Percentiles rank a stretch among this genome's conserved stretches.
phyloP scores from a whole-genome alignment of 768 basidiomycete genomes.

The Amanita rimosa region DNA sequence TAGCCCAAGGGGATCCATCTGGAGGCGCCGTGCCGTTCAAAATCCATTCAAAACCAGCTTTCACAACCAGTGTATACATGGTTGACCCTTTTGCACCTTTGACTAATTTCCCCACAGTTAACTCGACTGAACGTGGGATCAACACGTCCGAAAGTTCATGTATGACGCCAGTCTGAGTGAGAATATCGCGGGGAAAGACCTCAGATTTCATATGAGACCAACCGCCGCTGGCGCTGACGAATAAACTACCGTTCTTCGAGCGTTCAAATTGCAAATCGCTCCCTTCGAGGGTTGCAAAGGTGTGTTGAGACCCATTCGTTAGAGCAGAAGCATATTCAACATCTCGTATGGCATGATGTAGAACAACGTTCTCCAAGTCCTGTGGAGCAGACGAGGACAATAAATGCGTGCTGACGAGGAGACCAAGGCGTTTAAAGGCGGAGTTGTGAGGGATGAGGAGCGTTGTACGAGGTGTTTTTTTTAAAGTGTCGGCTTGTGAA shows the following conservation, averaged over 20 bases:
- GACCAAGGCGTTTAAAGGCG: slow-evolving; percentile 82
- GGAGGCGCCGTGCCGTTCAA: slow-evolving; percentile 78
- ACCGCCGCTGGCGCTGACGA: slow-evolving; percentile 61
- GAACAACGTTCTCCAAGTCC: slow-evolving; percentile 74
- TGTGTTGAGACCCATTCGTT: slow-evolving; percentile 53
- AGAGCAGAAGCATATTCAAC: slow-evolving; percentile 63
- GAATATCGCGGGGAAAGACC: slow-evolving; percentile 47
- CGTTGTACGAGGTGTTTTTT: slow-evolving; percentile 57
- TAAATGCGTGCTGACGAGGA: slow-evolving; percentile 78
- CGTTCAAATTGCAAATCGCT: slow-evolving; percentile 67
- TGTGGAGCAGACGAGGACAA: slow-evolving; percentile 65
- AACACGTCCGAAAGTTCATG: slow-evolving; percentile 81
- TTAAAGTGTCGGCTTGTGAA: slow-evolving; percentile 60
- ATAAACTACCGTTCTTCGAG: slow-evolving; percentile 35
- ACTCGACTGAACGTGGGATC: slow-evolving; percentile 77
- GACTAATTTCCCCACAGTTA: slow-evolving; percentile 85
- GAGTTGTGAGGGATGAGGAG: slow-evolving; percentile 81
- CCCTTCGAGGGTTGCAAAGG: slow-evolving; percentile 78
- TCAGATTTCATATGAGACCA: slow-evolving; percentile 62
- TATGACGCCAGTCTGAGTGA: slow-evolving; percentile 85
- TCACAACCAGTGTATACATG: slow-evolving; percentile 75
- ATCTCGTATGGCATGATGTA: slow-evolving; percentile 75
- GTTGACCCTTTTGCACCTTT: slow-evolving; percentile 82
- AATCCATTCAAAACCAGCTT: slow-evolving; percentile 86
- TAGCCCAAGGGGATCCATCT: slow-evolving; percentile 55